phyloP scores from a whole-genome alignment of 768 basidiomycete genomes.

The Leccinum subgranulosum region DNA sequence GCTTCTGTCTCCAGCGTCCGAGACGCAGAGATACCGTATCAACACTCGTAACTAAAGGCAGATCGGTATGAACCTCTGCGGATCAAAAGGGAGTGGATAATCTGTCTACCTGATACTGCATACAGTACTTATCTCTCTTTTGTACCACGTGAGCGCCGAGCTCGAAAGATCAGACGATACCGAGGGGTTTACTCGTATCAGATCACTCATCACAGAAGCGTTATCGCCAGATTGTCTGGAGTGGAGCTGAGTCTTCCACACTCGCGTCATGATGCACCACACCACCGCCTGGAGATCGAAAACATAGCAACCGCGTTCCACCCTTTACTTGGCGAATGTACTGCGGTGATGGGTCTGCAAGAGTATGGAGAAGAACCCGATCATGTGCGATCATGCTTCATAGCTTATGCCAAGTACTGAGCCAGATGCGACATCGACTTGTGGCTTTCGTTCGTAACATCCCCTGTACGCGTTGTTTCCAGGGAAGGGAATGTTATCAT shows the following conservation, averaged over 20 bases:
- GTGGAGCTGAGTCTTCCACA: conserved; percentile 33
- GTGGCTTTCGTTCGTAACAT: neutral
- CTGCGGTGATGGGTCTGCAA: neutral
- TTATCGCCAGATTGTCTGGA: conserved; percentile 45
- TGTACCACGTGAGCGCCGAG: conserved; percentile 74
- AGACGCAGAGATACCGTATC: conserved; percentile 77
- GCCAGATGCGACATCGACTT: neutral
- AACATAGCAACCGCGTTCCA: conserved; percentile 54
- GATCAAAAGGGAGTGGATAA: neutral
- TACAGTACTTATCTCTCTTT: neutral
- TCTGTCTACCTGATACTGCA: neutral
- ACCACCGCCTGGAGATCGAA: conserved; percentile 49
- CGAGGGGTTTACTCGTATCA: conserved; percentile 45
- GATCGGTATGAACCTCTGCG: conserved; percentile 50
- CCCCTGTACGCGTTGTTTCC: neutral
- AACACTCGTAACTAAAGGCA: conserved; percentile 86
- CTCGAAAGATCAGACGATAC: conserved; percentile 66
- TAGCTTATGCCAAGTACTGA: neutral
- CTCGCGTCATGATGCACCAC: conserved; percentile 30
- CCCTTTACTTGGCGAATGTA: neutral
- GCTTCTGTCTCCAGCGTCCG: conserved; percentile 78
- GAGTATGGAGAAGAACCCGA: neutral
- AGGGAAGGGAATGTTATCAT: neutral
- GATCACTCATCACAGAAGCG: conserved; percentile 29
- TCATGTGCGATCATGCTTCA: neutral